These are phyloP conservation scores for Fusarium nisikadoi DNA, from an alignment of 2,329 filamentous ascomycete species.

Conservation along the genomic window DNA sequence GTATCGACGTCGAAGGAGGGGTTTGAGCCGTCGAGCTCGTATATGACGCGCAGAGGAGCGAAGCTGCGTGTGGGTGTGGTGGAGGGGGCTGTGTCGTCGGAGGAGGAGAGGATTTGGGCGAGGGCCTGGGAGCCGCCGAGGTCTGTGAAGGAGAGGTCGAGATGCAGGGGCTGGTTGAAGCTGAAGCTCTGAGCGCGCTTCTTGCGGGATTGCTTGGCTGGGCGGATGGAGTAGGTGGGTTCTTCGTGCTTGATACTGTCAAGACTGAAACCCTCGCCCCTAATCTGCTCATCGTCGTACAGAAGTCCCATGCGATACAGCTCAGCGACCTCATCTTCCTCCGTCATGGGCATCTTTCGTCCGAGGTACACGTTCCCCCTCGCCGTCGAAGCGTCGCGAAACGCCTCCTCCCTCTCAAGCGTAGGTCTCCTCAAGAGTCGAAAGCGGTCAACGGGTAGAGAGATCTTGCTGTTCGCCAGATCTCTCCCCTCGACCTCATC, in stretches of 20 bases:
- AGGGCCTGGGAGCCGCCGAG: constrained; percentile 54
- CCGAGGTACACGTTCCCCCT: constrained; percentile 47
- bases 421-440: constrained; percentile 52
- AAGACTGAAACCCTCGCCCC: constrained; percentile 50
- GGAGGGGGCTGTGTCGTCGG: constrained; percentile 30
- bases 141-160: constrained; percentile 57
- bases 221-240: constrained; percentile 53
- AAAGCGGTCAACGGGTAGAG: constrained; percentile 51
- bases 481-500: constrained; percentile 49
- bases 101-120: constrained; percentile 48
- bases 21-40: constrained; percentile 51
- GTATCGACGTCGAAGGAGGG: constrained; percentile 50
- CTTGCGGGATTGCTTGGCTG: constrained; percentile 49
- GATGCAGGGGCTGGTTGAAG: constrained; percentile 45
- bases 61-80: constrained; percentile 33
- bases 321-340: constrained; percentile 53
- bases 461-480: constrained; percentile 50
- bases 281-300: constrained; percentile 55
- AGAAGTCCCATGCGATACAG: constrained; percentile 58
- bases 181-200: constrained; percentile 38
- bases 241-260: constrained; percentile 53
- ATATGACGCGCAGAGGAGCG: constrained; percentile 53
- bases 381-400: constrained; percentile 54
- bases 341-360: constrained; percentile 36
- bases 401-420: constrained; percentile 60